Conservation (phyloP, 768 basidiomycete species). For the Pulveroboletus sp. region DNA sequence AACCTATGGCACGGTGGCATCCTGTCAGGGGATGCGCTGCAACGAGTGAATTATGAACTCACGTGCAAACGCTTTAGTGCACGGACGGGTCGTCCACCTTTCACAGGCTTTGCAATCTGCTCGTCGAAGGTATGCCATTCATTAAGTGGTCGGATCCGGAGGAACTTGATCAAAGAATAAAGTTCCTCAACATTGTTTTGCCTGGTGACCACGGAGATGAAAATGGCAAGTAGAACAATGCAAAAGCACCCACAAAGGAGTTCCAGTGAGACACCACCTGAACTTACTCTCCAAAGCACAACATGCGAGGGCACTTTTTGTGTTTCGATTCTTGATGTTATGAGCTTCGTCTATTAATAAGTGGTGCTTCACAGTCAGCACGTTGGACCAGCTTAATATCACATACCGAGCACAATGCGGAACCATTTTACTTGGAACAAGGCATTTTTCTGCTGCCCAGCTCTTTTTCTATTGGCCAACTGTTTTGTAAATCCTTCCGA, state of each 20-base stretch:
- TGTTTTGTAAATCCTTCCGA: slow-evolving; percentile 38
- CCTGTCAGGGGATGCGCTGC: background rate
- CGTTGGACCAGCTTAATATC: background rate
- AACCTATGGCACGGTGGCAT: slow-evolving; percentile 39
- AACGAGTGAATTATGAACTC: slow-evolving; percentile 3
- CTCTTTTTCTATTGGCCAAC: slow-evolving; percentile 38
- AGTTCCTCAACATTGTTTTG: slow-evolving; percentile 91
- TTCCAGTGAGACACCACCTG: slow-evolving; percentile 87
- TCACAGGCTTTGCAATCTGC: slow-evolving; percentile 77
- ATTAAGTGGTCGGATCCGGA: slow-evolving; percentile 77
- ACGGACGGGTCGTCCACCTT: slow-evolving; percentile 51
- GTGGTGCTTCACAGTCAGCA: no score
- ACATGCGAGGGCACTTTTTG: slow-evolving; percentile 74
- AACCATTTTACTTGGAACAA: slow-evolving; percentile 81
- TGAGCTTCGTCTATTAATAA: slow-evolving; percentile 78
- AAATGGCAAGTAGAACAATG: background rate
- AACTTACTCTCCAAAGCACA: slow-evolving; percentile 72
- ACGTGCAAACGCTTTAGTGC: slow-evolving; percentile 88
- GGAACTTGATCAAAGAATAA: slow-evolving; percentile 84
- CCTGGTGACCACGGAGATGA: slow-evolving; percentile 31
- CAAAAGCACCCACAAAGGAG: slow-evolving; percentile 51
- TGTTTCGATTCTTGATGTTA: slow-evolving; percentile 84
- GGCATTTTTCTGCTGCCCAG: slow-evolving; percentile 50
- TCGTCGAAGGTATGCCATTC: slow-evolving; percentile 76
- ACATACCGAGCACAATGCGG: slow-evolving; percentile 76